Evolutionary conservation across 73 alveolate species (phyloP).

Genomic region (Urostyla sp.): DNA sequence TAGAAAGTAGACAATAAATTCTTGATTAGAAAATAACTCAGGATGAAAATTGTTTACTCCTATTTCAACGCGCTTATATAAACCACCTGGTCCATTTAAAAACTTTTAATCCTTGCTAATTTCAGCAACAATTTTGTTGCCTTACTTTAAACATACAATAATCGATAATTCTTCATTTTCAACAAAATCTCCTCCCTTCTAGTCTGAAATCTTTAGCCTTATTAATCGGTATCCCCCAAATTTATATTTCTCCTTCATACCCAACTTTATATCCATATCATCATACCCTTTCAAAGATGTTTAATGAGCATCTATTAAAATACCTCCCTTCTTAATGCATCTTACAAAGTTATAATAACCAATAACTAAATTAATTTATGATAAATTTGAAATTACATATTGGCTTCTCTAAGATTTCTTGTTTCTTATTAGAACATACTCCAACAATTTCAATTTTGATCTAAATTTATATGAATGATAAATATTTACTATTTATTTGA

Average conservation of each 20-base stretch:
- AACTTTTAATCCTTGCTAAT: neutral
- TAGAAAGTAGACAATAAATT: conserved; percentile 30
- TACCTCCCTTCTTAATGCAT: conserved; percentile 44
- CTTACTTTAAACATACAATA: neutral
- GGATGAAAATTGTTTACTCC: conserved; percentile 52
- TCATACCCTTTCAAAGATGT: conserved; percentile 10
- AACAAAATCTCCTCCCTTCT: conserved; percentile 49
- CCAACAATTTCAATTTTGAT: conserved; percentile 33
- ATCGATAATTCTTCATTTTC: conserved; percentile 40
- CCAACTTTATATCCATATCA: conserved; percentile 12
- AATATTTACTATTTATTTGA: conserved; percentile 10
- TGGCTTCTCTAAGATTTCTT: conserved; percentile 4
- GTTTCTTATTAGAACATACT: neutral
- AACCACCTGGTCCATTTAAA: conserved; percentile 38
- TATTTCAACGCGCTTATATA: conserved; percentile 29
- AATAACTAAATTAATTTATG: conserved; percentile 5
- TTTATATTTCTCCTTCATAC: conserved; percentile 38
- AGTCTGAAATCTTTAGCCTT: conserved; percentile 23
- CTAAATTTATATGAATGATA: conserved; percentile 1
- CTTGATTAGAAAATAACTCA: conserved; percentile 2
- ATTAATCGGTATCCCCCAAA: conserved; percentile 51
- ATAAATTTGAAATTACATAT: conserved; percentile 4
- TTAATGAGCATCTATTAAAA: neutral
- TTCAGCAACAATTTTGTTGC: conserved; percentile 20
- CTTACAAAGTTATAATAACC: conserved; percentile 49